Base-by-base conservation (phyloP, 805 yeast genomes). In the Saturnispora ahearnii region DNA sequence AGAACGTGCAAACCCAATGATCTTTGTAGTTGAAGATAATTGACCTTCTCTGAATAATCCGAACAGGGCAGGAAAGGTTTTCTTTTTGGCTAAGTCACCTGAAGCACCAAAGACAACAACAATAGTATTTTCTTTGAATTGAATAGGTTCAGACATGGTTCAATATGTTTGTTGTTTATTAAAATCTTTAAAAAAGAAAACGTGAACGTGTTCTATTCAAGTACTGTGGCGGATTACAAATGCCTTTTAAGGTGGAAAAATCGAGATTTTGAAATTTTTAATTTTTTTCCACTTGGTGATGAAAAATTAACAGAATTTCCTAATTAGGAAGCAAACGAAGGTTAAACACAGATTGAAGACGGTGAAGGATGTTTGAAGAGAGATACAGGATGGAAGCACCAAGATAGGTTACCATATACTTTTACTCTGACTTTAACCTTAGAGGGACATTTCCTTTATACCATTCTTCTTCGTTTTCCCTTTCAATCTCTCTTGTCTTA, bases 11-110 rank as follows among this genome's bases (percentile, higher is more conserved):
- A 86, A 93, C 26, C 99, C 99, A 57, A 87, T 76, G 60, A 93
- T 87, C 62, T 79, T 79, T 36, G 85, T 81, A 29, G 81, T 66
- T 11, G 70, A 61, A 9, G 95, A 87, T 50, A 91, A 73, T 56
- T 79, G 81, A 38, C 95, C 96, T 64, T 90, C 83, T 56, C 86
- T 73, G 69, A 60, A 79, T 36, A 86, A 73, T 10, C 93, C 95
- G 59, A 84, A 85, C 21, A 86, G 68, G 4, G 93, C 91, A 9
- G 95, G 95, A 69, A 87, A 88, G 2, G 96, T 90, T 72, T 90
- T 90, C 81, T 90, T 90, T 72, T 87, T 88, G 50, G 96, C 96
- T 56, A 90, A 73, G 66, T 90, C 96, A 47, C 97, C 97, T 22
- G 95, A 86, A 41, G 97, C 97, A 48, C 97, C 97, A 60, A 89